Evolutionary conservation across 768 basidiomycete species (phyloP), one percentile per base, ranked within the genome.

Genomic region (Trametes elegans): DNA sequence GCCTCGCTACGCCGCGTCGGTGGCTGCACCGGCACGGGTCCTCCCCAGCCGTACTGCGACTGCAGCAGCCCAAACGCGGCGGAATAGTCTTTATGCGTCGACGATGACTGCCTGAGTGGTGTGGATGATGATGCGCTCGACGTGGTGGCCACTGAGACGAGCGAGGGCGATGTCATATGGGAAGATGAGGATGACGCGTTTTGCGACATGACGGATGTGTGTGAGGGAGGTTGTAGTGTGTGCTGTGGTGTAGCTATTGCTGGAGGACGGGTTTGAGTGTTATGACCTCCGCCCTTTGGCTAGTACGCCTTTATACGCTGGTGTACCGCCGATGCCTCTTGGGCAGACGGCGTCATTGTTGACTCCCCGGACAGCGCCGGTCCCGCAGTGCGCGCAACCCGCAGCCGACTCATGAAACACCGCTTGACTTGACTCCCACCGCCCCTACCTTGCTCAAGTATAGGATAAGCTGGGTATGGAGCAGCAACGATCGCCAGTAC

Each of bases 21-120:
- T 7, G 42, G 16, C 19, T 34, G 55, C 19, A 57, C 48, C 27
- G 41, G 24, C 1, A 23, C 42, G n/a, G 36, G 7, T 16, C 16
- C 47, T 5, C 55, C 55, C 55, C 55, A 57, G 34, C 55, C 55
- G 55, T 57, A 57, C 49, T 57, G 49, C 35, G 49, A 45, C 55
- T 57, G 55, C 35, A 57, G 35, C 27, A 18, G 42, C 10, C 49
- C 43, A 29, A 57, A 50, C 21, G 55, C 55, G 19, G 49, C 55
- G 1, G 55, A 36, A n/a, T 57, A 57, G 36, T 57, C 55, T 23
- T 51, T 52, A 13, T 28, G 5, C 5, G 36, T 2, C n/a, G 49
- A 24, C 16, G 42, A 19, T 19, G 35, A 10, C 3, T 7, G 43
- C 16, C n/a, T 38, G n/a, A 46, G 49, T 6, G 56, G 36, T 24